A percentile compares a stretch with the other conserved stretches of the same genome.
Conservation (phyloP, 208 protist genomes). For the Wallacemonas sp. region DNA sequence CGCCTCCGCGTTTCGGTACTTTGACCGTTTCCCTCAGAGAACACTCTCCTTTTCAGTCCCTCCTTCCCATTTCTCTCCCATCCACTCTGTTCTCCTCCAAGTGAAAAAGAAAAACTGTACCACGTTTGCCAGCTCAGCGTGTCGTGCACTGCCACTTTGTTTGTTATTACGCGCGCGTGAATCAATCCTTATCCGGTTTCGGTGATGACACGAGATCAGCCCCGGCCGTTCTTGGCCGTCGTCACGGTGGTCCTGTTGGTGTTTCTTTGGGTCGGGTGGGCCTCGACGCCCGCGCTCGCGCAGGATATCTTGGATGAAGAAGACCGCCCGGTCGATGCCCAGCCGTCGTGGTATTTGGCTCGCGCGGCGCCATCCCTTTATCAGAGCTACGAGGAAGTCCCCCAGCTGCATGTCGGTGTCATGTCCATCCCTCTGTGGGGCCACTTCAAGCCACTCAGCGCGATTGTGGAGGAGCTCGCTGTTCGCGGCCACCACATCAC, state of each 20-base stretch:
- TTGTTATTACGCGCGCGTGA: too few relatives aligned
- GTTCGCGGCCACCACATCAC: constrained; percentile 52
- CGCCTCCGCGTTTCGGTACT: too few relatives aligned
- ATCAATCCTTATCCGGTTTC: too few relatives aligned
- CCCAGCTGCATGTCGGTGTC: constrained; percentile 51
- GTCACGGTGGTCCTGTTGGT: constrained; percentile 11
- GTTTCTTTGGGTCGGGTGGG: neutral
- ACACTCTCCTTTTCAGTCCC: too few relatives aligned
- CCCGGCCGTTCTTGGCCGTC: too few relatives aligned
- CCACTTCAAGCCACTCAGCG: constrained; percentile 46
- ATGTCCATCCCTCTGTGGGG: constrained; percentile 49
- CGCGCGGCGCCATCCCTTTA: constrained; percentile 28
- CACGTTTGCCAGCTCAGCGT: too few relatives aligned
- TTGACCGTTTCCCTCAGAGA: too few relatives aligned
- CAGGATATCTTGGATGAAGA: constrained; percentile 10
- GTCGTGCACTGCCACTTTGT: too few relatives aligned
- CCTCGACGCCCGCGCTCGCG: neutral
- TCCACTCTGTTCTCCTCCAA: too few relatives aligned
- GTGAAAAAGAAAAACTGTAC: too few relatives aligned
- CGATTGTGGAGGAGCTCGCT: constrained; percentile 43
- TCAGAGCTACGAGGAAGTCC: constrained; percentile 18
- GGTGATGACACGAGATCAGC: too few relatives aligned
- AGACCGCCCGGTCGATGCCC: constrained; percentile 7
- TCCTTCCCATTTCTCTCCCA: too few relatives aligned
- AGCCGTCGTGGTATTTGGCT: constrained; percentile 6